Conservation (phyloP, 805 yeast genomes). For the Yamadazyma ubonensis region DNA sequence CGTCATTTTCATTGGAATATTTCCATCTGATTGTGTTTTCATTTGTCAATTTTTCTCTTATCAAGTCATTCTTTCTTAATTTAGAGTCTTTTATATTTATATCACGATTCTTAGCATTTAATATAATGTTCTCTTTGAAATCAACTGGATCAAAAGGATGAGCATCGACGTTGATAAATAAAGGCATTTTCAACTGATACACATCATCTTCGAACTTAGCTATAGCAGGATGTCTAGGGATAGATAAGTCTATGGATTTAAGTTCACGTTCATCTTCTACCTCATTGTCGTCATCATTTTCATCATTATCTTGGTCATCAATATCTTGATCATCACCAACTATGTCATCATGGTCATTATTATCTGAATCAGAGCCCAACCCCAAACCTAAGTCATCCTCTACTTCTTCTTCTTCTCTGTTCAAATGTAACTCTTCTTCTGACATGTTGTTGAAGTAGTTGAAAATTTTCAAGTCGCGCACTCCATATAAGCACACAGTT, state of each 20-base stretch:
- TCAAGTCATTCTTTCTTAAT: conserved; percentile 44
- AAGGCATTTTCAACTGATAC: conserved; percentile 61
- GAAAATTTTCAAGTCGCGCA: conserved; percentile 4
- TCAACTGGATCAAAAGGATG: conserved; percentile 78
- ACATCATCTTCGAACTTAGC: conserved; percentile 34
- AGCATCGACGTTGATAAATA: conserved; percentile 78
- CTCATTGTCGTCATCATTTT: conserved; percentile 29
- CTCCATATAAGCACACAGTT: background rate
- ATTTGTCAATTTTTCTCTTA: conserved; percentile 65
- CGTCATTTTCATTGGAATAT: conserved; percentile 71
- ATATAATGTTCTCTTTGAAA: conserved; percentile 52
- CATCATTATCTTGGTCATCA: too few relatives aligned
- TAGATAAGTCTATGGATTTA: conserved; percentile 36
- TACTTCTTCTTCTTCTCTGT: background rate
- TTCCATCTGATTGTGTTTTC: conserved; percentile 95
- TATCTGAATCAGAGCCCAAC: conserved; percentile 9
- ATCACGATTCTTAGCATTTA: conserved; percentile 30
- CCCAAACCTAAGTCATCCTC: conserved; percentile 17
- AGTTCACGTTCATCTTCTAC: conserved; percentile 32
- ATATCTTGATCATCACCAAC: conserved; percentile 13
- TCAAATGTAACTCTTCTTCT: conserved; percentile 9
- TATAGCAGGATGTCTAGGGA: conserved; percentile 51
- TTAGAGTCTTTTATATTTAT: conserved; percentile 27
- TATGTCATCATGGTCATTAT: conserved; percentile 1
- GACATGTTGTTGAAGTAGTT: conserved; percentile 12